Evolutionary conservation across 140 eudicot species (phyloP).

Genomic region (Ambrosia hybrid): DNA sequence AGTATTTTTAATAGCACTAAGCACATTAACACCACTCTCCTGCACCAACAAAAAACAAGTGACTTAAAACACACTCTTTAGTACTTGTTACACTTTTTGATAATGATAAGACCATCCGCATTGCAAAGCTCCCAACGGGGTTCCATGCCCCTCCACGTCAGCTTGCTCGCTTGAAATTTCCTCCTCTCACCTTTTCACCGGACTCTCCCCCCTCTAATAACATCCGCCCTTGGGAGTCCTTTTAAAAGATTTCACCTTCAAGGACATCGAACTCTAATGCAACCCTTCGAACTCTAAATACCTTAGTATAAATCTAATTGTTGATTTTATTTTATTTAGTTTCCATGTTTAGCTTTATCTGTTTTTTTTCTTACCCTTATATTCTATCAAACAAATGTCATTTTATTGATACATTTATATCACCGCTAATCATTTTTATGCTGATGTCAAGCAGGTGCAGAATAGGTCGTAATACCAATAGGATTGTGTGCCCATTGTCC

Average conservation of each 20-base stretch:
- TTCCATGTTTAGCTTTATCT: neutral
- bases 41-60: conserved; percentile 32
- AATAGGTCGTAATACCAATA: conserved; percentile 51
- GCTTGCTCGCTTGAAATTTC: too few relatives aligned
- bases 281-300: too few relatives aligned
- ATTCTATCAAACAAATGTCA: neutral
- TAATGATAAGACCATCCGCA: neutral
- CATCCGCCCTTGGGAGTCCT: too few relatives aligned
- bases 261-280: too few relatives aligned
- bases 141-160: too few relatives aligned
- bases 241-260: conserved; percentile 18
- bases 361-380: neutral
- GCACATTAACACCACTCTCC: conserved; percentile 86
- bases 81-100: neutral
- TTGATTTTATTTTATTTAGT: neutral
- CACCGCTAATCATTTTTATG: neutral
- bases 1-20: conserved; percentile 66
- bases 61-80: neutral
- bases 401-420: neutral
- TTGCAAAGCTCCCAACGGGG: too few relatives aligned
- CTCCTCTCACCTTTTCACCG: too few relatives aligned
- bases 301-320: too few relatives aligned
- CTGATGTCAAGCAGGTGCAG: neutral
- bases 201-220: too few relatives aligned
- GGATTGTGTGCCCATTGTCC: conserved; percentile 71